phyloP scores from a whole-genome alignment of 768 basidiomycete genomes.

The Boletellus emodensis region DNA sequence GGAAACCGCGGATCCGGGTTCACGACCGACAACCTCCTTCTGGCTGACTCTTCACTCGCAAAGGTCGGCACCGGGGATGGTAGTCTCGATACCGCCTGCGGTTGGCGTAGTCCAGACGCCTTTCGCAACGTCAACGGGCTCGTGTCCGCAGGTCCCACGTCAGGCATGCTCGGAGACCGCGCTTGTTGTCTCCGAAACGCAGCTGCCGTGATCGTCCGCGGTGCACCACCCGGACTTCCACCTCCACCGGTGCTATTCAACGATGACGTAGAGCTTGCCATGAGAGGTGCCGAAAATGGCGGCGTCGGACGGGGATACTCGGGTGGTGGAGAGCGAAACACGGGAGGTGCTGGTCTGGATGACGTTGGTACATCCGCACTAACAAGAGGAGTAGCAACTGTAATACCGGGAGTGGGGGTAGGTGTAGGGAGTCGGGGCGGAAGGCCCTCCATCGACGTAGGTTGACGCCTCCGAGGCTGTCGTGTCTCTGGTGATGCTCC shows the following conservation, averaged over 20 bases:
- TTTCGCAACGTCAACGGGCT: conserved; percentile 49
- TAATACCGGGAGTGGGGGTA: not conserved
- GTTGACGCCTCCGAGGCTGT: not conserved
- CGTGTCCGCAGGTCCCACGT: conserved; percentile 37
- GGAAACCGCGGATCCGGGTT: conserved; percentile 25
- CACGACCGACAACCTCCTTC: conserved; percentile 21
- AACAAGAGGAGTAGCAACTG: not conserved
- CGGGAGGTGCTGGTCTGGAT: conserved; percentile 1
- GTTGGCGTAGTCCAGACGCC: conserved; percentile 26
- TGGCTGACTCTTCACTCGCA: conserved; percentile 1
- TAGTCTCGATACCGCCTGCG: conserved; percentile 8
- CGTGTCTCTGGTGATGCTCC: conserved; percentile 8
- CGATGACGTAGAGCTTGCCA: conserved; percentile 33
- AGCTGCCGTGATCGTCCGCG: conserved; percentile 69
- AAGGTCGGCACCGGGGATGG: conserved; percentile 29
- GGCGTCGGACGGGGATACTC: conserved; percentile 42
- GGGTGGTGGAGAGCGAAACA: conserved; percentile 35
- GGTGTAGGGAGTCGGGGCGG: conserved; percentile 10
- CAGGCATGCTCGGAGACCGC: conserved; percentile 26
- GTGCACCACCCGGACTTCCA: conserved; percentile 27
- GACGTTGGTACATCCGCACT: not conserved
- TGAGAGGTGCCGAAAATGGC: conserved; percentile 29
- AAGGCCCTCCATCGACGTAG: conserved; percentile 2
- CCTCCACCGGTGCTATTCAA: conserved; percentile 17
- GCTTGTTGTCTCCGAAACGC: conserved; percentile 60